Evolutionary conservation across 2,329 filamentous ascomycete genomes (phyloP).

Genomic region (Neoascochyta sp.): DNA sequence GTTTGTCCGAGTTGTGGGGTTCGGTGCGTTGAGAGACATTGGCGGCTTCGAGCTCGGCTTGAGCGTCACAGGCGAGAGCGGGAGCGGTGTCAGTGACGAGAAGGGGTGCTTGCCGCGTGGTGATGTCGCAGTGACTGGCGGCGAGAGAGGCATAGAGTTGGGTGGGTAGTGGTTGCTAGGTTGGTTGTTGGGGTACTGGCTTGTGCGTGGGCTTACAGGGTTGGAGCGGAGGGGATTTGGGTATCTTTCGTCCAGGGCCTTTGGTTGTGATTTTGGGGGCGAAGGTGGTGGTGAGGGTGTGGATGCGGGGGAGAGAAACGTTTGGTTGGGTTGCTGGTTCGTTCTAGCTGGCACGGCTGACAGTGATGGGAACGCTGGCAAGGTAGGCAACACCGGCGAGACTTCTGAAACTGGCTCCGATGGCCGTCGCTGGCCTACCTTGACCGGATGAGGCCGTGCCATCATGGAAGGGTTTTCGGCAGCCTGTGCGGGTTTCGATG

Average conservation of each 20-base stretch:
- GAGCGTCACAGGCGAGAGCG: constrained; percentile 32
- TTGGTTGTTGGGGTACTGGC: constrained; percentile 11
- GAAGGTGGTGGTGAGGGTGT: constrained; percentile 35
- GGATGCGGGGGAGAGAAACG: constrained; percentile 33
- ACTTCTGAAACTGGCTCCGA: constrained; percentile 1
- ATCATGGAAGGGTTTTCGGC: constrained; percentile 2
- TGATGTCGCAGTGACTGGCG: constrained; percentile 20
- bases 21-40: constrained; percentile 28
- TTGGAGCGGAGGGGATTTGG: constrained; percentile 23
- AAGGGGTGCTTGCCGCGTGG: constrained; percentile 19
- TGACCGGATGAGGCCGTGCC: constrained; percentile 12
- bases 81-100: constrained; percentile 26
- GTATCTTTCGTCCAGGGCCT: constrained; percentile 21
- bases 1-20: constrained; percentile 31
- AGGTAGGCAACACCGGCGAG: constrained; percentile 10
- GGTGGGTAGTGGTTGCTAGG: constrained; percentile 12
- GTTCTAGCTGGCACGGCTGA: too few species aligned
- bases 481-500: neutral
- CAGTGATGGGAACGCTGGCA: constrained; percentile 18
- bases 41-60: constrained; percentile 34
- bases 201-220: constrained; percentile 11
- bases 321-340: too few species aligned
- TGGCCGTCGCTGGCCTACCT: too few species aligned
- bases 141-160: constrained; percentile 21
- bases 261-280: constrained; percentile 24